Evolutionary conservation across 2,329 filamentous ascomycete genomes (phyloP).

Genomic region (Scedosporium minutisporum): DNA sequence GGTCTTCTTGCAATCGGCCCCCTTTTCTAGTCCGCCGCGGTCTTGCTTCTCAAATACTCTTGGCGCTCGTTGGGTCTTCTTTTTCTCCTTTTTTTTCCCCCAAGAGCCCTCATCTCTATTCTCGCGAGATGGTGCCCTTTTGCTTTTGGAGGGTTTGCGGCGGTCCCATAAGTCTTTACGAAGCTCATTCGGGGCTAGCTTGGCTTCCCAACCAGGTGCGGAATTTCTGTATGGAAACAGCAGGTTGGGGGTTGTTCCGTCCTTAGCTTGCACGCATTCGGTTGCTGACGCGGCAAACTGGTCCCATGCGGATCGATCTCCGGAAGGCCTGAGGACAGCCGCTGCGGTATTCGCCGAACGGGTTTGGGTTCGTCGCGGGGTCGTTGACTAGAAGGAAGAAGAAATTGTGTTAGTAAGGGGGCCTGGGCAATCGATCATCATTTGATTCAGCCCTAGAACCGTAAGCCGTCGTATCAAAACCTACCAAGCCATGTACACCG

Average conservation of each 20-base stretch:
- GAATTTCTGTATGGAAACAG: too few relatives aligned
- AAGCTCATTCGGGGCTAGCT: too few relatives aligned
- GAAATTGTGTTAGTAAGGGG: neutral
- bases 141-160: neutral
- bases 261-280: neutral
- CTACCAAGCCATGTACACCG: neutral
- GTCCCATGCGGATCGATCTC: neutral
- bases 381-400: neutral
- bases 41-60: neutral
- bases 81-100: neutral
- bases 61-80: neutral
- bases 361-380: neutral
- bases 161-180: neutral
- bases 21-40: neutral
- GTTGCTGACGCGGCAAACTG: neutral
- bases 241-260: too few relatives aligned
- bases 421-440: too few relatives aligned
- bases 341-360: constrained; percentile 1
- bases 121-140: neutral
- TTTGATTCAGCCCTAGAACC: too few relatives aligned
- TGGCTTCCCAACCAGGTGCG: too few relatives aligned
- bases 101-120: neutral
- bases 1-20: neutral
- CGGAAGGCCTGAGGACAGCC: neutral
- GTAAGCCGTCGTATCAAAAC: neutral